Percentiles rank a stretch among this genome's conserved stretches.
Evolutionary conservation across 306 rosid genomes (phyloP).

Genomic region (Heteromeles arbutifolia): DNA sequence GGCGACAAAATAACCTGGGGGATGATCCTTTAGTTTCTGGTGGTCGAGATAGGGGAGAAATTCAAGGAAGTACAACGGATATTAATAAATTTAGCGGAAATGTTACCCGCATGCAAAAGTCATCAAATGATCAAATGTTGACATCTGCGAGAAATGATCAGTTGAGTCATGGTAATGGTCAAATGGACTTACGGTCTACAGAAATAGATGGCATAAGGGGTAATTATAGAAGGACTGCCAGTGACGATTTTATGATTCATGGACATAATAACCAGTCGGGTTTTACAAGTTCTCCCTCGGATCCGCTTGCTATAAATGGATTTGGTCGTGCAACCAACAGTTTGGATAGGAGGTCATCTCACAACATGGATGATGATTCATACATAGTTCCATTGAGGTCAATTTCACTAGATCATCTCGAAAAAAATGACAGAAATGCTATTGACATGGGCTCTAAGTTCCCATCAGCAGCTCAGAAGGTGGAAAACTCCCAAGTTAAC

Average conservation of each 20-base stretch:
- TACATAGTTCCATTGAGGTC: slow-evolving; percentile 69
- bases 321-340: slow-evolving; percentile 35
- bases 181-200: slow-evolving; percentile 42
- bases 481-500: slow-evolving; percentile 40
- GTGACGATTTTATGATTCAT: slow-evolving; percentile 65
- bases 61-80: slow-evolving; percentile 39
- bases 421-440: slow-evolving; percentile 54
- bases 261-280: slow-evolving; percentile 42
- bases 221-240: slow-evolving; percentile 43
- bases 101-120: slow-evolving; percentile 34
- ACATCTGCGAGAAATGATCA: slow-evolving; percentile 38
- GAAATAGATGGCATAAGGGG: slow-evolving; percentile 59
- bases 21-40: slow-evolving; percentile 66
- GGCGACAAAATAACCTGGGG: slow-evolving; percentile 34
- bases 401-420: slow-evolving; percentile 38
- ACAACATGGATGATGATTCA: slow-evolving; percentile 67
- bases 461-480: slow-evolving; percentile 38
- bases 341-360: slow-evolving; percentile 48
- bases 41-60: slow-evolving; percentile 38
- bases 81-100: slow-evolving; percentile 50
- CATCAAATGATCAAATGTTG: slow-evolving; percentile 47
- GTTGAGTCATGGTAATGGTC: slow-evolving; percentile 31
- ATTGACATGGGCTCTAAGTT: slow-evolving; percentile 78
- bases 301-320: slow-evolving; percentile 48
- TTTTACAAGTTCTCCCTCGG: slow-evolving; percentile 32